Evolutionary conservation across 2,329 filamentous ascomycete species (phyloP).

Genomic region (Neurospora sp.): DNA sequence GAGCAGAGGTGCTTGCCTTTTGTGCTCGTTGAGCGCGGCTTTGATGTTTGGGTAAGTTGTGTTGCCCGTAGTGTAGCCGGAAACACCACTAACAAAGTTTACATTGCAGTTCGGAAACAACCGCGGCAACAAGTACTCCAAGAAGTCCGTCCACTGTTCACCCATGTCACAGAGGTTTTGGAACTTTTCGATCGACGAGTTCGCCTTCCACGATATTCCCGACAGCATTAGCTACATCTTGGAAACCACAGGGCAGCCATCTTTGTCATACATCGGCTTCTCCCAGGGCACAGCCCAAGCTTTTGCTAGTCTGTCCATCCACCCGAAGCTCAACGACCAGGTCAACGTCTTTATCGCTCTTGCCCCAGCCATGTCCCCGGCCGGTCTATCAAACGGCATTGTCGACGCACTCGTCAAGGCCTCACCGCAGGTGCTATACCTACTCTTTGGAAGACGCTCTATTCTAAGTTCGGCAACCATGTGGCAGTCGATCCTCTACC

Average conservation of each 20-base stretch:
- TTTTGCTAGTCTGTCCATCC: constrained; percentile 86
- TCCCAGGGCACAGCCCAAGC: constrained; percentile 95
- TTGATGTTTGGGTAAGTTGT: constrained; percentile 77
- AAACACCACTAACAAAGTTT: not conserved
- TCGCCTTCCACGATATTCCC: constrained; percentile 94
- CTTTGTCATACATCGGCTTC: constrained; percentile 92
- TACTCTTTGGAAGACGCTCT: constrained; percentile 83
- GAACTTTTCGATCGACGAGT: constrained; percentile 98
- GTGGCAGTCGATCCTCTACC: constrained; percentile 95
- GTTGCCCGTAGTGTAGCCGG: not conserved
- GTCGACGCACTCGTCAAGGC: constrained; percentile 91
- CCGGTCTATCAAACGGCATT: constrained; percentile 78
- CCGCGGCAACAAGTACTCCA: constrained; percentile 97
- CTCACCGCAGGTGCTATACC: constrained; percentile 82
- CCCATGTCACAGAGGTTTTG: constrained; percentile 75
- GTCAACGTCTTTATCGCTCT: constrained; percentile 94
- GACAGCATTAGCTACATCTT: constrained; percentile 91
- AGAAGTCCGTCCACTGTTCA: constrained; percentile 72
- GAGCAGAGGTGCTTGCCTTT: constrained; percentile 81
- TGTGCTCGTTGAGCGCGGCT: constrained; percentile 77
- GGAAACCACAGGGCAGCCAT: constrained; percentile 68
- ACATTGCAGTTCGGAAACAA: constrained; percentile 76
- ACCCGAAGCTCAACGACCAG: constrained; percentile 84
- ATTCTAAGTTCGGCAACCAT: constrained; percentile 90
- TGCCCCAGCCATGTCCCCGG: constrained; percentile 92